Percentiles rank a stretch among this genome's conserved stretches.
phyloP scores from a whole-genome alignment of 2,329 filamentous ascomycete species.

The Monilinia fructicola region DNA sequence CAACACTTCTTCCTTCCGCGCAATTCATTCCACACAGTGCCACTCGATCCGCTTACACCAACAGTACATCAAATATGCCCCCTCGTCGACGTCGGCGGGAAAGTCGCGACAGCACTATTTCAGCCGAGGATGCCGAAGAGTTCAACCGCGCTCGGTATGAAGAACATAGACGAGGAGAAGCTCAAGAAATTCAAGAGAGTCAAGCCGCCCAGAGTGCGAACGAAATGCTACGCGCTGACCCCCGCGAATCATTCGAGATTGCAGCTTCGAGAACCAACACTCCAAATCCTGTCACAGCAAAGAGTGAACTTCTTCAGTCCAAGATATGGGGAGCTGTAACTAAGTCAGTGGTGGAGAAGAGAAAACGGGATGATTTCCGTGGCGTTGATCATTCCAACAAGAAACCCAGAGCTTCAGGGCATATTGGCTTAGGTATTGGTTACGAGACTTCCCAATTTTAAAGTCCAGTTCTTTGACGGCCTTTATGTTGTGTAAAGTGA shows the following conservation, averaged over 20 bases:
- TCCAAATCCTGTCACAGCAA: conserved; percentile 46
- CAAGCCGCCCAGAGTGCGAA: conserved; percentile 77
- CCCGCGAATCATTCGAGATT: conserved; percentile 43
- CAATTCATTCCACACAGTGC: conserved; percentile 62
- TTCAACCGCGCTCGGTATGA: conserved; percentile 51
- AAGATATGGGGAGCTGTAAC: conserved; percentile 61
- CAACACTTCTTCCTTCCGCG: conserved; percentile 59
- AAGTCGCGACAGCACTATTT: conserved; percentile 85
- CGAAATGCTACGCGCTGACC: conserved; percentile 66
- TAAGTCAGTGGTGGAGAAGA: conserved; percentile 50
- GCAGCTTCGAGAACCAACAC: conserved; percentile 36
- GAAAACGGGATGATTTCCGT: conserved; percentile 34
- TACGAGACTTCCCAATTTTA: conserved; percentile 27
- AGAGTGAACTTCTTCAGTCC: conserved; percentile 51
- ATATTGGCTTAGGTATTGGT: conserved; percentile 58
- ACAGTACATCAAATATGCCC: conserved; percentile 30
- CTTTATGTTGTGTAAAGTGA: not conserved
- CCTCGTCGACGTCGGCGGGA: conserved; percentile 50
- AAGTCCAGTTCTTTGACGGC: not conserved
- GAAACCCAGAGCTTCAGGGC: conserved; percentile 49
- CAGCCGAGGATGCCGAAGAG: conserved; percentile 59
- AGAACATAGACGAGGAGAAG: conserved; percentile 43
- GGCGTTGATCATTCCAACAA: conserved; percentile 43
- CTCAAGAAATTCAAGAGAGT: conserved; percentile 68
- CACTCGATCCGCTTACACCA: conserved; percentile 47